Percentiles rank a stretch among this genome's conserved stretches.
Conservation (phyloP, 345 rosid genomes). For the Linum trigynum region DNA sequence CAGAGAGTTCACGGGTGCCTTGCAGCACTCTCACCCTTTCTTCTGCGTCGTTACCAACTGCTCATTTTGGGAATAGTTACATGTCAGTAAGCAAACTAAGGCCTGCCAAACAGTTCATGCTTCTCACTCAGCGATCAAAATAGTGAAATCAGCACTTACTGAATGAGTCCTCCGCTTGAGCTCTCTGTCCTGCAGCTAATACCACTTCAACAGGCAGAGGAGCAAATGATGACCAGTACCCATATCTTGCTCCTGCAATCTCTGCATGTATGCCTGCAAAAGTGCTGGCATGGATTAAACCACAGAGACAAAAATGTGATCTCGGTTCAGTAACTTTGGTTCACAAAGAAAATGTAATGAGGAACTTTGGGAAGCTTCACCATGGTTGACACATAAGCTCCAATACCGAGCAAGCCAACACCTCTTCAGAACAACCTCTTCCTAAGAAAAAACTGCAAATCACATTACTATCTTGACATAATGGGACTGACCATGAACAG, state of each 20-base stretch:
- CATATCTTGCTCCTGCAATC: constrained; percentile 55
- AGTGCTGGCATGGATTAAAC: not conserved
- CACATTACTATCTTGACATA: constrained; percentile 23
- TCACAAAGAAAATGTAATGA: not conserved
- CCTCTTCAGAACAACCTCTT: constrained; percentile 29
- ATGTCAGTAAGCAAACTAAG: not conserved
- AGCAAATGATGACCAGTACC: constrained; percentile 88
- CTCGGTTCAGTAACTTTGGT: not conserved
- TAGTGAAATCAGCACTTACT: constrained; percentile 25
- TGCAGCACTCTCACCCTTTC: constrained; percentile 39
- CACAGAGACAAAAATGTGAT: not conserved
- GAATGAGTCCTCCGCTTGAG: constrained; percentile 32
- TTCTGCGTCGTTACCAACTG: constrained; percentile 31
- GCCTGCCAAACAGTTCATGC: too few species aligned
- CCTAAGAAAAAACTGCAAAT: constrained; percentile 34
- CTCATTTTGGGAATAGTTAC: constrained; percentile 3
- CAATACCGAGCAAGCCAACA: constrained; percentile 32
- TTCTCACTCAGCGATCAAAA: too few species aligned
- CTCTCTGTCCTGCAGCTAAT: constrained; percentile 63
- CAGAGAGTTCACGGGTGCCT: constrained; percentile 36
- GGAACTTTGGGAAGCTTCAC: constrained; percentile 6
- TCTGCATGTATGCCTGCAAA: constrained; percentile 68
- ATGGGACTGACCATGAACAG: constrained; percentile 12
- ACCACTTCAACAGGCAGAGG: constrained; percentile 75
- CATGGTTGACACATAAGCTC: constrained; percentile 18